phyloP scores from a whole-genome alignment of 2,329 filamentous ascomycete species.

The Colletotrichum destructivum region DNA sequence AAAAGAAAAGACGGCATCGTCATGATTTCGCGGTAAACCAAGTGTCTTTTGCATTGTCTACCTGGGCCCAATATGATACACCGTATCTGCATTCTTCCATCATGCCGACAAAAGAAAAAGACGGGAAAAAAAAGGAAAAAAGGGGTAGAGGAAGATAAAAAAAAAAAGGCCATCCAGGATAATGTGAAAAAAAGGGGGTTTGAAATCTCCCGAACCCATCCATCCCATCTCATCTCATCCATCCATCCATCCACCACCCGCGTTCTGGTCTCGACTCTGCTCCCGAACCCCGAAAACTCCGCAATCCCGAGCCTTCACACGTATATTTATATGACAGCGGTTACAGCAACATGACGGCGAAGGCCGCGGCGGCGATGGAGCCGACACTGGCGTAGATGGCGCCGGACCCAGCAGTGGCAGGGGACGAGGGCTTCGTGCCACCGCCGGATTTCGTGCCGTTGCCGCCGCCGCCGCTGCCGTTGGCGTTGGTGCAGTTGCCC shows the following conservation, averaged over 20 bases:
- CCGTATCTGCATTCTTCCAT: conserved; percentile 12
- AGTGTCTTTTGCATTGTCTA: conserved; percentile 37
- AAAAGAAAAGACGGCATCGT: background rate
- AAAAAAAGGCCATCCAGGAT: conserved; percentile 23
- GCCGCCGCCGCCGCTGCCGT: conserved; percentile 42
- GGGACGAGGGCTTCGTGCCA: conserved; percentile 7
- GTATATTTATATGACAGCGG: background rate
- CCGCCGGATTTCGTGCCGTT: conserved; percentile 16
- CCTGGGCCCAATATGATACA: conserved; percentile 36
- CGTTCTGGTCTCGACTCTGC: background rate
- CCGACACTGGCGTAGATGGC: conserved; percentile 20
- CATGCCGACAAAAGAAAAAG: conserved; percentile 8
- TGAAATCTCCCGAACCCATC: background rate
- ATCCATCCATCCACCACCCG: background rate
- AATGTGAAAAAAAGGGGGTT: background rate
- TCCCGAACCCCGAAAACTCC: conserved; percentile 7
- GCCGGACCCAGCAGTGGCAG: conserved; percentile 19
- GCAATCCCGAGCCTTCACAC: background rate
- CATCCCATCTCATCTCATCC: background rate
- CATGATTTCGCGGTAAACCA: background rate
- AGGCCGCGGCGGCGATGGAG: conserved; percentile 25
- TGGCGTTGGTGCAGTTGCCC: conserved; percentile 49
- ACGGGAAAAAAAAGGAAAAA: background rate
- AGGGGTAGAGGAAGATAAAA: background rate
- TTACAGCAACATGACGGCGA: conserved; percentile 33